Conservation (phyloP, 495 filamentous ascomycete genomes). For the Neurospora terricola region DNA sequence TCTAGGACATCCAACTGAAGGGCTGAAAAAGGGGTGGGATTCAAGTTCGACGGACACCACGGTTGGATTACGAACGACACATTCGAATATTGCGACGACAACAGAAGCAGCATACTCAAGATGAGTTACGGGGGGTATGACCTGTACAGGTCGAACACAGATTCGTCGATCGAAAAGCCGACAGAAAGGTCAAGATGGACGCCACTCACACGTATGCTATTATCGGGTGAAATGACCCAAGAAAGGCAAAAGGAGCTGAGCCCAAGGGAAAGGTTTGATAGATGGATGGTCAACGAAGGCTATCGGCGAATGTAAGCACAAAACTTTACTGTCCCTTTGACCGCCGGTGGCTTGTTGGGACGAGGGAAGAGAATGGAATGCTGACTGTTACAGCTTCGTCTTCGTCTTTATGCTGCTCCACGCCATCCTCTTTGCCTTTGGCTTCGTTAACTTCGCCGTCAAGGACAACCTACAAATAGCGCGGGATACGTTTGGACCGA, state of each 20-base stretch:
- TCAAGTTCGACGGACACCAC: neutral
- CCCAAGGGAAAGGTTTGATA: constrained; percentile 39
- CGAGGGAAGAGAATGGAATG: neutral
- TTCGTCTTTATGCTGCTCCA: constrained; percentile 58
- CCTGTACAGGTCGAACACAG: constrained; percentile 16
- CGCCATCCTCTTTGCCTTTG: constrained; percentile 59
- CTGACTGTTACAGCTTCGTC: constrained; percentile 49
- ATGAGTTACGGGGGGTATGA: constrained; percentile 29
- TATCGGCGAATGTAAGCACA: constrained; percentile 56
- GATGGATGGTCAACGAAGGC: constrained; percentile 73
- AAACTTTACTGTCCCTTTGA: neutral
- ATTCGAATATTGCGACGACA: constrained; percentile 6
- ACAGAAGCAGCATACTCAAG: constrained; percentile 22
- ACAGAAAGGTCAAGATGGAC: constrained; percentile 60
- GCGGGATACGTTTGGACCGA: constrained; percentile 54
- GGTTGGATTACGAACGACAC: constrained; percentile 5
- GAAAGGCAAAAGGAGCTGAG: constrained; percentile 51
- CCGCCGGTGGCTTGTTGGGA: neutral
- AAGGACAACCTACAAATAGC: constrained; percentile 59
- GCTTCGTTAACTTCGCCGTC: constrained; percentile 63
- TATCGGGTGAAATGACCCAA: constrained; percentile 59
- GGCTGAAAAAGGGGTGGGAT: constrained; percentile 4
- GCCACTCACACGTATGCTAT: constrained; percentile 56
- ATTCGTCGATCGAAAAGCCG: constrained; percentile 24
- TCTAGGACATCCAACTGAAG: constrained; percentile 4